Percentiles rank a stretch among this genome's conserved stretches.
Evolutionary conservation across 1,284 basidiomycete species (phyloP).

Genomic region (Inonotus obliquus): DNA sequence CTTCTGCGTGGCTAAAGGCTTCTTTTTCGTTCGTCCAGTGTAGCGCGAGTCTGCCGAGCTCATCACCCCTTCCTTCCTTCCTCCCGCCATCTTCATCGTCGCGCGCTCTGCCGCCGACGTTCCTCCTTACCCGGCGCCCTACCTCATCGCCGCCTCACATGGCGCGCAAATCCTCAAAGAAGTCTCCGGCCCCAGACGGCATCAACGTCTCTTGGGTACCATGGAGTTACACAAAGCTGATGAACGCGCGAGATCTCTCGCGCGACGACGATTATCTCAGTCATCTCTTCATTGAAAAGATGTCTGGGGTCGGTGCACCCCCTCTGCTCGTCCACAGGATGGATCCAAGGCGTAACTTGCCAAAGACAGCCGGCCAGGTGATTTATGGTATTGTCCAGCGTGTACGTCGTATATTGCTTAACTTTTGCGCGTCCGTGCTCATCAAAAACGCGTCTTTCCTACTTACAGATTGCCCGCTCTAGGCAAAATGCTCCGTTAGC

Average conservation of each 20-base stretch:
- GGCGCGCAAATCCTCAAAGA: constrained; percentile 8
- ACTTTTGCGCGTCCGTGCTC: not conserved
- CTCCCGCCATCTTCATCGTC: not conserved
- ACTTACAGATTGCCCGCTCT: constrained; percentile 6
- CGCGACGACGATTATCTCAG: constrained; percentile 84
- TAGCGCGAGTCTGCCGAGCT: not conserved
- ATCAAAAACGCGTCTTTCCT: constrained; percentile 5
- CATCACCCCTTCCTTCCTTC: constrained; percentile 1
- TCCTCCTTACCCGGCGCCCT: not conserved
- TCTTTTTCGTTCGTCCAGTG: not conserved
- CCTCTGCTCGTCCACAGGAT: constrained; percentile 83
- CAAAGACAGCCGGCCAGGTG: constrained; percentile 62
- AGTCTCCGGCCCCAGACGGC: not conserved
- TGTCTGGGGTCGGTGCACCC: constrained; percentile 58
- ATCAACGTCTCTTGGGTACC: constrained; percentile 24
- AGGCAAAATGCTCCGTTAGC: constrained; percentile 3
- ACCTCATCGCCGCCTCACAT: not conserved
- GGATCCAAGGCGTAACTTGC: constrained; percentile 67
- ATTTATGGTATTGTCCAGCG: constrained; percentile 68
- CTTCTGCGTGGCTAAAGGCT: not conserved
- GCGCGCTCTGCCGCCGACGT: not conserved
- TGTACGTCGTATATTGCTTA: constrained; percentile 45
- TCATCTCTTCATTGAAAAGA: constrained; percentile 79
- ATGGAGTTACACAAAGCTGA: constrained; percentile 78
- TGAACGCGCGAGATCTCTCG: constrained; percentile 82